These are phyloP conservation scores for Monilinia aucupariae DNA, from an alignment of 2,329 filamentous ascomycete species.

Conservation along the genomic window DNA sequence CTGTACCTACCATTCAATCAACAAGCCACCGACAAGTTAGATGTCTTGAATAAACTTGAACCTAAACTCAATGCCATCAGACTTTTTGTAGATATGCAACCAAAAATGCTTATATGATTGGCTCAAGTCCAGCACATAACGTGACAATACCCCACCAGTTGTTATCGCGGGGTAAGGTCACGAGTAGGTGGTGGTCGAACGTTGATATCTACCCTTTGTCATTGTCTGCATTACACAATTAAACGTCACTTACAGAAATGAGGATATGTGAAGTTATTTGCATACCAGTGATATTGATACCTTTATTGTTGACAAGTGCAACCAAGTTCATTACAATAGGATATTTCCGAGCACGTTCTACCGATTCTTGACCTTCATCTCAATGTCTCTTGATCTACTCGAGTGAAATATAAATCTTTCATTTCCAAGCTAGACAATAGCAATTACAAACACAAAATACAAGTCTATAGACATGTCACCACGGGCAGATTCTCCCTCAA, in stretches of 20 bases:
- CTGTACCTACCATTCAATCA: neutral
- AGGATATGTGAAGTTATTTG: neutral
- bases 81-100: neutral
- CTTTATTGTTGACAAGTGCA: neutral
- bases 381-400: neutral
- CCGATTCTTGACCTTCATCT: neutral
- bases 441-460: neutral
- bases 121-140: neutral
- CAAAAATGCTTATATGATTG: slow-evolving; percentile 4
- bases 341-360: neutral
- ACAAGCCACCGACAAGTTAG: neutral
- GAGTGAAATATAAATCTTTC: neutral
- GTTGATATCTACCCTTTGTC: neutral
- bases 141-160: slow-evolving; percentile 3
- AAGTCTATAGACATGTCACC: slow-evolving; percentile 25
- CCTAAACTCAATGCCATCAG: neutral
- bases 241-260: neutral
- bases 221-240: neutral
- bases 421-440: neutral
- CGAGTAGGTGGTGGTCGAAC: too few species aligned
- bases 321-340: neutral
- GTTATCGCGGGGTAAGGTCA: slow-evolving; percentile 5
- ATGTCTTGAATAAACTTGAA: neutral
- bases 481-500: slow-evolving; percentile 24
- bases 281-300: neutral